These are phyloP conservation scores for Calendula officinalis DNA, from an alignment of 129 eudicot species.

Conservation along the genomic window DNA sequence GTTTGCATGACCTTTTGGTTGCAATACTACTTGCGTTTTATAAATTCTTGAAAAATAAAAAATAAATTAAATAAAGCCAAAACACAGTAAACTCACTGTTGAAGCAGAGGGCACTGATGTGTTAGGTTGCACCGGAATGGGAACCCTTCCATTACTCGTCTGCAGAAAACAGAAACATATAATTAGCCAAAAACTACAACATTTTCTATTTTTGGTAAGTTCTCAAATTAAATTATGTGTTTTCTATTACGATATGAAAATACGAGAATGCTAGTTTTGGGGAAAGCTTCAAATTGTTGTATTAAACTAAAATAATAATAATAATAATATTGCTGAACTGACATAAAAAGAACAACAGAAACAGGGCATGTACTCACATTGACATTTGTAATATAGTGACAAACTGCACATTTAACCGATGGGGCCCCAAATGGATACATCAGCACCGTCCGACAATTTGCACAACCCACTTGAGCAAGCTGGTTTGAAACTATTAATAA, in stretches of 20 bases:
- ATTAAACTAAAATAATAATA: too few species aligned
- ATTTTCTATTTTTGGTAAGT: neutral
- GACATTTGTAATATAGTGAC: conserved; percentile 73
- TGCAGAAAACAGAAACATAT: conserved; percentile 24
- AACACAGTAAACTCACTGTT: conserved; percentile 35
- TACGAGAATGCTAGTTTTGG: too few species aligned
- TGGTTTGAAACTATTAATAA: conserved; percentile 42
- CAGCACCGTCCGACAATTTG: conserved; percentile 61
- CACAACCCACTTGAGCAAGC: conserved; percentile 75
- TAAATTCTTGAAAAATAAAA: neutral
- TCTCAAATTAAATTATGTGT: conserved; percentile 7
- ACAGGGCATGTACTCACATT: conserved; percentile 42
- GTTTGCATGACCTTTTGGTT: neutral
- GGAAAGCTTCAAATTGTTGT: too few species aligned
- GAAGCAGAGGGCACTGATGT: conserved; percentile 42
- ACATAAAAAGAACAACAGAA: neutral
- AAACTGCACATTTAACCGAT: conserved; percentile 77
- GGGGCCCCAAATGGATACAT: conserved; percentile 90
- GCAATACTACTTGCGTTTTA: conserved; percentile 2
- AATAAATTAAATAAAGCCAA: neutral
- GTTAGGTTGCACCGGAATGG: conserved; percentile 42
- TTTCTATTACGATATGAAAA: too few species aligned
- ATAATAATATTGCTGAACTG: neutral
- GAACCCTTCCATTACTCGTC: conserved; percentile 53
- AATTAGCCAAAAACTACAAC: neutral